Base-by-base conservation (phyloP, 2,329 filamentous ascomycete species). In the Penicillium sp. region DNA sequence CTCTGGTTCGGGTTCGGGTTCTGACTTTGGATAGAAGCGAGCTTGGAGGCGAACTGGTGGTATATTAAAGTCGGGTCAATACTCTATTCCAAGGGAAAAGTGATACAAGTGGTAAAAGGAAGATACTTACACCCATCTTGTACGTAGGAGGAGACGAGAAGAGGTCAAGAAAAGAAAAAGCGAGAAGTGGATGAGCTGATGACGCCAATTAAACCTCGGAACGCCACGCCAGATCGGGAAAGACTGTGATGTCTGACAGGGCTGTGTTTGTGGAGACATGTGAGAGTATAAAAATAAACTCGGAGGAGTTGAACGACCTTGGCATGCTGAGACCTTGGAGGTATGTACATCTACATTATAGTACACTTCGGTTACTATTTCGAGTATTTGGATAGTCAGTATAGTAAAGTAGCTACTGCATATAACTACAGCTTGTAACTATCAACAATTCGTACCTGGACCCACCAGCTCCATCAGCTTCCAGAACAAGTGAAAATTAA, bases 31-130 rank as follows among this genome's bases (percentile, higher is more conserved):
- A 62, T 60, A 42, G 66, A 67, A 44, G 73, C 72, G 50, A 71
- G 66, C 57, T 71, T 71, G 44, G 66, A 66, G 25, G 68, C 67
- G 56, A 71, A 70, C 68, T 71, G 54, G 24, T 49, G 48, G 12
- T 15, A 13, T 39, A n/a, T 3, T 28, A 12, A 42, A 29, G 12
- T n/a, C 12, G 25, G 24, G 13, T 52, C 39, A 49, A 4, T 23
- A 23, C 20, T 23, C 4, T 23, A 23, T 23, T 23, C 20, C 20
- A 3, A 23, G 20, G 20, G 20, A 23, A 2, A 23, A 4, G 20
- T 23, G 23, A 33, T 27, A 35, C 12, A 41, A 24, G 20, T 18
- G 40, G 38, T 20, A 15, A 23, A 33, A 20, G 18, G 4, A 18
- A 37, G 23, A 25, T 10, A 53, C 52, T 44, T 54, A 54, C 52